Percentiles rank a stretch among this genome's conserved stretches.
Conservation (phyloP, 306 rosid genomes). For the Trifolium dubium region DNA sequence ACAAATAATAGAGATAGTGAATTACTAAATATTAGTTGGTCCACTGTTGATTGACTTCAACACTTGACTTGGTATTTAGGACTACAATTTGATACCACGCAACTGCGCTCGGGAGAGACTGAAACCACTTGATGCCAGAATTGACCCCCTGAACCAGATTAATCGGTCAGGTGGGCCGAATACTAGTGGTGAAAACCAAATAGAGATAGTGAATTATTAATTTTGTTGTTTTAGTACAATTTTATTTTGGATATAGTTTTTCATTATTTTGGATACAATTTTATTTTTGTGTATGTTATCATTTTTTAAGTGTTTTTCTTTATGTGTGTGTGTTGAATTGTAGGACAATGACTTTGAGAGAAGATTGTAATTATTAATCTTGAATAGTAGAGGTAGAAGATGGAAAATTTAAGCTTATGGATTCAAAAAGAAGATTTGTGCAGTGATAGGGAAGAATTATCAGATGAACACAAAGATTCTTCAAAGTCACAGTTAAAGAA, state of each 20-base stretch:
- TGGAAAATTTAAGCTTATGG: slow-evolving; percentile 60
- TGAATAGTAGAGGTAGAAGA: slow-evolving; percentile 50
- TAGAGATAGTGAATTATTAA: slow-evolving; percentile 14
- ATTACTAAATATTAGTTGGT: neutral
- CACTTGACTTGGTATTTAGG: too few relatives aligned
- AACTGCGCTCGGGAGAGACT: too few relatives aligned
- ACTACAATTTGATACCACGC: too few relatives aligned
- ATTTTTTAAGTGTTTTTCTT: neutral
- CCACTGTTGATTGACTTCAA: too few relatives aligned
- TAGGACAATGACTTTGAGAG: slow-evolving; percentile 44
- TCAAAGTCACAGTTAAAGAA: slow-evolving; percentile 56
- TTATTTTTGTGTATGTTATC: slow-evolving; percentile 9
- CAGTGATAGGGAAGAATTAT: slow-evolving; percentile 54
- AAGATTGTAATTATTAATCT: slow-evolving; percentile 41
- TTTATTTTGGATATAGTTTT: too few relatives aligned
- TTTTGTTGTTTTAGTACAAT: slow-evolving; percentile 24
- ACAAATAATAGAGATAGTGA: slow-evolving; percentile 21
- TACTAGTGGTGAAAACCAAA: neutral
- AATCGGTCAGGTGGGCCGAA: too few relatives aligned
- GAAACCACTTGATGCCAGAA: too few relatives aligned
- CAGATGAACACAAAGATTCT: slow-evolving; percentile 47
- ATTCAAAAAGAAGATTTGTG: slow-evolving; percentile 50
- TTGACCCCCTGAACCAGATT: too few relatives aligned
- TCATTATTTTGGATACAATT: too few relatives aligned
- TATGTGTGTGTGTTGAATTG: slow-evolving; percentile 23